phyloP scores from a whole-genome alignment of 73 alveolate genomes.

The Vitrella brassicaformis region DNA sequence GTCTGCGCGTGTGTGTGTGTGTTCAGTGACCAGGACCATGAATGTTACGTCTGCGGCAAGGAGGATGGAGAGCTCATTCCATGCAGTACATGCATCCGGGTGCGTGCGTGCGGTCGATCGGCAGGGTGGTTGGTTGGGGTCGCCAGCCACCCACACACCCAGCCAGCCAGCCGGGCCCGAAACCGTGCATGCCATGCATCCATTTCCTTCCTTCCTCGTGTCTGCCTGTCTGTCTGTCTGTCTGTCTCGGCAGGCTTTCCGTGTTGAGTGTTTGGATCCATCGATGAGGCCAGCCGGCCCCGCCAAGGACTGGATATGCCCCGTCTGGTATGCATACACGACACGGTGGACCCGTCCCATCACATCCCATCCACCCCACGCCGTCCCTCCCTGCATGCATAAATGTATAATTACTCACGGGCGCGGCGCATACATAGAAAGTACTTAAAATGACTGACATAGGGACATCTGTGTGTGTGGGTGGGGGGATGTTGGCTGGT shows the following conservation, averaged over 20 bases:
- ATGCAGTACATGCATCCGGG: not conserved
- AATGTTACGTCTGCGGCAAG: too few relatives aligned
- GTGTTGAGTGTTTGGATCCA: not conserved
- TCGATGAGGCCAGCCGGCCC: not conserved
- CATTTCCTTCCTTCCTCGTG: not conserved
- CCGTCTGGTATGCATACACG: not conserved
- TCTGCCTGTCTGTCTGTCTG: not conserved
- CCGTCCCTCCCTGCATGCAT: not conserved
- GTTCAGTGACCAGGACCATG: too few relatives aligned
- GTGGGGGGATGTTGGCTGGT: too few relatives aligned
- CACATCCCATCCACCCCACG: not conserved
- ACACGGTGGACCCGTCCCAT: not conserved
- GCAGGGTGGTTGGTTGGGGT: not conserved
- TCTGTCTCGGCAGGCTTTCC: not conserved
- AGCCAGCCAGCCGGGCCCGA: not conserved
- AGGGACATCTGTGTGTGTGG: too few relatives aligned
- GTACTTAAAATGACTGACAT: too few relatives aligned
- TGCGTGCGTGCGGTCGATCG: not conserved
- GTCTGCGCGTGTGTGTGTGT: too few relatives aligned
- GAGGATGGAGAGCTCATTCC: not conserved
- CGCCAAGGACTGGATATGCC: not conserved
- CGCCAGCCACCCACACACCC: not conserved
- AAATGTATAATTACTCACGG: too few relatives aligned
- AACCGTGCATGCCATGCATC: not conserved
- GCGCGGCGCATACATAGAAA: too few relatives aligned